A percentile compares a stretch with the other conserved stretches of the same genome.
Conservation (phyloP, 2,329 filamentous ascomycete species). For the Fusarium avenaceum region DNA sequence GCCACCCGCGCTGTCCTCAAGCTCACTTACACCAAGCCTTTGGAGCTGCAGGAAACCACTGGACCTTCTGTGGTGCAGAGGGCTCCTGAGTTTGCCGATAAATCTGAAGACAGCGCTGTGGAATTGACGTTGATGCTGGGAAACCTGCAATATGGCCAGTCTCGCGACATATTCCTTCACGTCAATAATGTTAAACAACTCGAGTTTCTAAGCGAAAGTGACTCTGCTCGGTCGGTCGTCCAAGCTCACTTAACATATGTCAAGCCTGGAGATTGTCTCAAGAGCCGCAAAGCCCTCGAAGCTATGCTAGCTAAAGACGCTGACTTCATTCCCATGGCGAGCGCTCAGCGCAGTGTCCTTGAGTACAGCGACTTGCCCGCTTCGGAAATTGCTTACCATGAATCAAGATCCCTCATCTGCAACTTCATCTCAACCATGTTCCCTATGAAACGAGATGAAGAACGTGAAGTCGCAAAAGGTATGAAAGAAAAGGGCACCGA, state of each 20-base stretch:
- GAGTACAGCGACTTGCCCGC: constrained; percentile 47
- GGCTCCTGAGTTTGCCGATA: constrained; percentile 36
- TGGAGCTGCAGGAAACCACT: constrained; percentile 57
- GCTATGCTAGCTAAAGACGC: constrained; percentile 9
- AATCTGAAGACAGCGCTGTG: constrained; percentile 22
- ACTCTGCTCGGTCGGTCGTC: constrained; percentile 47
- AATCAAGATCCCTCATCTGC: constrained; percentile 65
- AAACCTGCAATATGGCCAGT: constrained; percentile 72
- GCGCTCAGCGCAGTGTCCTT: constrained; percentile 35
- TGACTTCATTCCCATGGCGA: neutral
- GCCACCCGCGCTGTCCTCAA: constrained; percentile 62
- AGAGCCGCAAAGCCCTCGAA: constrained; percentile 5
- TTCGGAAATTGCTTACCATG: constrained; percentile 63
- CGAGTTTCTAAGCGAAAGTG: constrained; percentile 7
- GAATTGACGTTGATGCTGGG: constrained; percentile 60
- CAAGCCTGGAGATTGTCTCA: constrained; percentile 33
- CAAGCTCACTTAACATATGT: constrained; percentile 54
- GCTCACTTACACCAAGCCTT: constrained; percentile 55
- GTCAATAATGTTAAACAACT: constrained; percentile 47
- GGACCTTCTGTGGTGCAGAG: constrained; percentile 57
- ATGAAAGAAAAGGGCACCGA: constrained; percentile 33
- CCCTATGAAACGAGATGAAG: constrained; percentile 48
- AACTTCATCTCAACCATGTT: constrained; percentile 63
- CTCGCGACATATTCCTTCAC: constrained; percentile 66
- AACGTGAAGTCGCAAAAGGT: constrained; percentile 51